Evolutionary conservation across 352 stramenopile genomes (phyloP).

Genomic region (Pythium utonaiense): DNA sequence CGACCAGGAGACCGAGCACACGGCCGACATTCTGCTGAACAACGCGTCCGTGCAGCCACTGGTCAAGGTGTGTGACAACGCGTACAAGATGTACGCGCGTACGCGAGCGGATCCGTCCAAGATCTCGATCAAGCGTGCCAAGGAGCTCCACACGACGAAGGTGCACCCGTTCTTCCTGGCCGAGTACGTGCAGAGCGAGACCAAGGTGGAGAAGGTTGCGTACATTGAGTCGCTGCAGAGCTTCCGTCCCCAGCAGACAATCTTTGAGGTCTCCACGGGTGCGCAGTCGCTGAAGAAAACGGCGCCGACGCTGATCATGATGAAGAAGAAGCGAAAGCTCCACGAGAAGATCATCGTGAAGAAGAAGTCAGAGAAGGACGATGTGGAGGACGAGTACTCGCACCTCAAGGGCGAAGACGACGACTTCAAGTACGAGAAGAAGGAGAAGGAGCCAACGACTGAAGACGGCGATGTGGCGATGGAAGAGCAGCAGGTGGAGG

Average conservation of each 20-base stretch:
- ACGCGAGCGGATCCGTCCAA: slow-evolving; percentile 95
- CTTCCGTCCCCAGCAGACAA: slow-evolving; percentile 94
- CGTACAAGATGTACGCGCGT: slow-evolving; percentile 97
- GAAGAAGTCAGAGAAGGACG: slow-evolving; percentile 53
- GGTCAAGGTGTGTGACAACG: slow-evolving; percentile 93
- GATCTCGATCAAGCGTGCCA: slow-evolving; percentile 92
- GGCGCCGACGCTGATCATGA: slow-evolving; percentile 74
- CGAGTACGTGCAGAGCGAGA: slow-evolving; percentile 83
- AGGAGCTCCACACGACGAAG: slow-evolving; percentile 90
- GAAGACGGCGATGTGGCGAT: slow-evolving; percentile 3
- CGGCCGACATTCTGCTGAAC: slow-evolving; percentile 86
- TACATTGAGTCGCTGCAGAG: slow-evolving; percentile 91
- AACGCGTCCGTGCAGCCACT: slow-evolving; percentile 71
- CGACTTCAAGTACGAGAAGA: slow-evolving; percentile 9
- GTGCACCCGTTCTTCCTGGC: slow-evolving; percentile 91
- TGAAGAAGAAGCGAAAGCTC: slow-evolving; percentile 83
- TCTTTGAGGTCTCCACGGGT: slow-evolving; percentile 94
- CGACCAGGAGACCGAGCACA: slow-evolving; percentile 95
- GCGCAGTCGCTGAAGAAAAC: slow-evolving; percentile 76
- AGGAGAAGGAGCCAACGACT: not conserved
- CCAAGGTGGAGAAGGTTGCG: slow-evolving; percentile 75
- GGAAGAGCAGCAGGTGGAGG: not conserved
- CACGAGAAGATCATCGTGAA: slow-evolving; percentile 85
- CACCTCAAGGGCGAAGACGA: slow-evolving; percentile 29
- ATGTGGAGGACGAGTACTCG: slow-evolving; percentile 29